Conservation (phyloP, 495 filamentous ascomycete genomes). For the Penicillium bovifimosum region DNA sequence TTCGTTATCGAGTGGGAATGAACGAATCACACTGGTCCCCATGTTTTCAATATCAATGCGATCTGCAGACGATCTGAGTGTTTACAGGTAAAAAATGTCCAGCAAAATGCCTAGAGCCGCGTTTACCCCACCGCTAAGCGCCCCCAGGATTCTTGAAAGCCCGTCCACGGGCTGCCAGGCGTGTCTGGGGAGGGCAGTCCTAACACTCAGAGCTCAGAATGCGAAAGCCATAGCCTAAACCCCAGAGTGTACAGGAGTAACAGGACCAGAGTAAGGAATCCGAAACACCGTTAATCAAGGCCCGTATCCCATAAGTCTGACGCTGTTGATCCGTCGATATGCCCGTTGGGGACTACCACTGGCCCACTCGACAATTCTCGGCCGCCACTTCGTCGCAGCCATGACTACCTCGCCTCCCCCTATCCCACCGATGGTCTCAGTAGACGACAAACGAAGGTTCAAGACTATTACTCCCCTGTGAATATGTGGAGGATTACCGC, state of each 20-base stretch:
- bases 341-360: neutral
- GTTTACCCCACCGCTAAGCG: neutral
- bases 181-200: too few relatives aligned
- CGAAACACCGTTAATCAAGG: too few relatives aligned
- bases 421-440: conserved; percentile 6
- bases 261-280: too few relatives aligned
- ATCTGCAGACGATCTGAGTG: neutral
- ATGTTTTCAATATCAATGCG: neutral
- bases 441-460: conserved; percentile 9
- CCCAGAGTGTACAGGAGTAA: too few relatives aligned
- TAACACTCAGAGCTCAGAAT: too few relatives aligned
- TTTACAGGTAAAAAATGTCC: neutral
- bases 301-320: too few relatives aligned
- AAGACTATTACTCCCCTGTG: conserved; percentile 15
- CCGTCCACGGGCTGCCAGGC: too few relatives aligned
- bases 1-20: neutral
- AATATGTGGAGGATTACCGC: conserved; percentile 27
- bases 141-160: neutral
- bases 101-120: too few relatives aligned
- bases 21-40: neutral
- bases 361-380: too few relatives aligned
- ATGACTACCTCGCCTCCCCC: conserved; percentile 13
- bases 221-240: too few relatives aligned
- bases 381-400: too few relatives aligned
- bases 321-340: neutral